phyloP scores from a whole-genome alignment of 1,284 basidiomycete genomes.

The Stygiomarasmius scandens region DNA sequence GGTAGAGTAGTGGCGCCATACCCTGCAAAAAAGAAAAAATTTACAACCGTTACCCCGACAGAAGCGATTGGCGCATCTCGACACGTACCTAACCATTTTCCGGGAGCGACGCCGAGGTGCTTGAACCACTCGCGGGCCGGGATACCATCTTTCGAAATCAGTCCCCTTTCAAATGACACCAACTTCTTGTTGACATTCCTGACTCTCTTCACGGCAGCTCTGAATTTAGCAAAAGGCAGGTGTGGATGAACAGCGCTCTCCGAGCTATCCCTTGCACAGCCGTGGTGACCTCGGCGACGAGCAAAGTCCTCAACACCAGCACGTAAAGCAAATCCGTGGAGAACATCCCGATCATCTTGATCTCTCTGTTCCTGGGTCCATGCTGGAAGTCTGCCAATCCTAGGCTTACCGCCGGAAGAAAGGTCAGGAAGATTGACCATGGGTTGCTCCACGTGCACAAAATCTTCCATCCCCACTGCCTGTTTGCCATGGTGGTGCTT shows the following conservation, averaged over 20 bases:
- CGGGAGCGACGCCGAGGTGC: slow-evolving; percentile 88
- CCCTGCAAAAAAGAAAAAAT: slow-evolving; percentile 27
- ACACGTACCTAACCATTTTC: slow-evolving; percentile 79
- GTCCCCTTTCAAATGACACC: slow-evolving; percentile 79
- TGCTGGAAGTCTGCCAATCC: slow-evolving; percentile 3
- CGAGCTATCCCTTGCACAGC: background rate
- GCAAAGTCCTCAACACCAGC: background rate
- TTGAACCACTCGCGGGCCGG: slow-evolving; percentile 83
- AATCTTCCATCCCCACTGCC: slow-evolving; percentile 22
- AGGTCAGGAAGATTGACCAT: background rate
- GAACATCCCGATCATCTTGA: slow-evolving; percentile 9
- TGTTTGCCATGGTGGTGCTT: slow-evolving; percentile 12
- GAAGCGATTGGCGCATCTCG: background rate
- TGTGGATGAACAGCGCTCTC: background rate
- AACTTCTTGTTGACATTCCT: slow-evolving; percentile 73
- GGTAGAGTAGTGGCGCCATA: slow-evolving; percentile 71
- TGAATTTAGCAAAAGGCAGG: slow-evolving; percentile 41
- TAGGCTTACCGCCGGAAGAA: background rate
- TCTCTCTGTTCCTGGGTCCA: slow-evolving; percentile 12
- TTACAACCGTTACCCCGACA: background rate
- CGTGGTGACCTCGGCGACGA: background rate
- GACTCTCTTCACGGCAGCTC: slow-evolving; percentile 65
- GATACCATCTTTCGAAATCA: slow-evolving; percentile 76
- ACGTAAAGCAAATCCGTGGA: slow-evolving; percentile 9
- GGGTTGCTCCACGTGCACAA: slow-evolving; percentile 19